phyloP scores from a whole-genome alignment of 2,329 filamentous ascomycete species.

The Aureobasidium sp. region DNA sequence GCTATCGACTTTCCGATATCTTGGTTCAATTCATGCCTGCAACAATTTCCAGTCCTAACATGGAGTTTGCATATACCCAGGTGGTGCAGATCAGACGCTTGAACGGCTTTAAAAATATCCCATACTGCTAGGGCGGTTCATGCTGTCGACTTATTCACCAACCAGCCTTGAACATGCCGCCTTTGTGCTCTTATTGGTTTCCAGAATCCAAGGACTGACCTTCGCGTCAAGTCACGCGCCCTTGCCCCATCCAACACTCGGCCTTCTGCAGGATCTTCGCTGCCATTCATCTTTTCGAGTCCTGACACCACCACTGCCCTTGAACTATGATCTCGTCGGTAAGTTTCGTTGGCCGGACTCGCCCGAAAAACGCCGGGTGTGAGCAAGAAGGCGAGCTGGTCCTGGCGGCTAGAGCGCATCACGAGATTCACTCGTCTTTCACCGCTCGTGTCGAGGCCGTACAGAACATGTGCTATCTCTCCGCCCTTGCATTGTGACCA shows the following conservation, averaged over 20 bases:
- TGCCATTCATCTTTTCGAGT: background rate
- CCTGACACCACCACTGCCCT: background rate
- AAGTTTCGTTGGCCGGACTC: background rate
- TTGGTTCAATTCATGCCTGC: background rate
- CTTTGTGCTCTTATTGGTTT: constrained; percentile 8
- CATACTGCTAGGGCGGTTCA: background rate
- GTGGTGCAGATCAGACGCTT: background rate
- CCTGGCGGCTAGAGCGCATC: background rate
- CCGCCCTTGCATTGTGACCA: constrained; percentile 11
- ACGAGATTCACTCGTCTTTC: background rate
- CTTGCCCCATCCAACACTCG: background rate
- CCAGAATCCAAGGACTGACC: background rate
- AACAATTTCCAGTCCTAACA: background rate
- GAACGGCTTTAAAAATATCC: background rate
- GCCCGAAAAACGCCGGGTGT: background rate
- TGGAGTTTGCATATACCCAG: background rate
- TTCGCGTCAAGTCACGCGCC: constrained; percentile 2
- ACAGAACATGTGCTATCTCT: constrained; percentile 1
- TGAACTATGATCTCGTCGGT: background rate
- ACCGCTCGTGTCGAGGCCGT: constrained; percentile 1
- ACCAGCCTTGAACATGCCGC: background rate
- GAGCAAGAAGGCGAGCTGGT: background rate
- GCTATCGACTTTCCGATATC: background rate
- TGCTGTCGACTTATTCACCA: background rate
- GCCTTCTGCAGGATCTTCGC: background rate